Base-by-base conservation (phyloP, 306 rosid species). In the Lathyrus tuberosus region DNA sequence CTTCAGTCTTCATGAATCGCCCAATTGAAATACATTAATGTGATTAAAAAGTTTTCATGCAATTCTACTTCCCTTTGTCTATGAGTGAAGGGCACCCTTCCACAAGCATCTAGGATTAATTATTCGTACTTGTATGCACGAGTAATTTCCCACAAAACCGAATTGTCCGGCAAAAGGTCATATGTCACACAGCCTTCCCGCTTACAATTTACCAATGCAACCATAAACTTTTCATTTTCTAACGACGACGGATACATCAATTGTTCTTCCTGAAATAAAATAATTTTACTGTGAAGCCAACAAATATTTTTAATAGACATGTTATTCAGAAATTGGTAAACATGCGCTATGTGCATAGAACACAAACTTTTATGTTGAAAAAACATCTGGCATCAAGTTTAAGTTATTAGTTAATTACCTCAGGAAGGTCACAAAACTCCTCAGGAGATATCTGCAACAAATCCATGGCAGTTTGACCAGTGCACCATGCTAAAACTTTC, bases 391-490 rank as follows among this genome's bases (percentile, higher is more conserved):
- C 14, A 53, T 59, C 14, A 58, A 60, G 41, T 71, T 76, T 28
- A 15, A 31, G 37, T 53, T 6, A 56, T 76, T 28, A 24, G 26
- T 35, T n/a, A n/a, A n/a, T 79, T 90, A 90, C 98, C 98, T 93
- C 98, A 10, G 93, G 88, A 64, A 90, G 96, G 66, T 86, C 94
- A 51, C 67, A 53, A 73, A 93, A 93, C 67, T 90, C 96, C 14
- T 88, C 91, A 0, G 98, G 91, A 63, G 96, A 88, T 83, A 93
- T 90, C 78, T 90, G 97, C 79, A 93, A 81, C 80, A 93, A 74
- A 78, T 93, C 98, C 76, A 86, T 81, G 38, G 98, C 98, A 57
- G 97, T 83, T 81, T 86, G 91, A 80, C 96, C 96, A 17, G 89
- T 81, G 73, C 93, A 90, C 91, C 96, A 86, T 10, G 98, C 96